phyloP scores from a whole-genome alignment of 139 green algal species.

The Tetratostichococcus sp. region DNA sequence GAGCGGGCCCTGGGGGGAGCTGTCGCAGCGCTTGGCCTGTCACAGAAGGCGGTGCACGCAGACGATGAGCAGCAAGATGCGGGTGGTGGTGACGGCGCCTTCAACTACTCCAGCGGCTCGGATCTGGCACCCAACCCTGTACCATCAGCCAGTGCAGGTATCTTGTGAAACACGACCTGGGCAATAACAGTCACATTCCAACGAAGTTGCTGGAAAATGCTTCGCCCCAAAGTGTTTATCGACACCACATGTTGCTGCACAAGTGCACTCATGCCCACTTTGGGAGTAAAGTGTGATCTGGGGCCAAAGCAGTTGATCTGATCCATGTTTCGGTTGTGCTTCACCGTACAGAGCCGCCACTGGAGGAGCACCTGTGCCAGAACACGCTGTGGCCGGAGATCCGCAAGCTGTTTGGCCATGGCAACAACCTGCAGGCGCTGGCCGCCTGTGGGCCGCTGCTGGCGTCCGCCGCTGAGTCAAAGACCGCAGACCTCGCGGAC shows the following conservation, averaged over 20 bases:
- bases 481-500: constrained; percentile 38
- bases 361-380: constrained; percentile 91
- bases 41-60: constrained; percentile 82
- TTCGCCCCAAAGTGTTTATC: no score
- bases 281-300: no score
- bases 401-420: constrained; percentile 96
- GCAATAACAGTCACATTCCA: no score
- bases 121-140: constrained; percentile 69
- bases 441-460: constrained; percentile 53
- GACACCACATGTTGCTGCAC: no score
- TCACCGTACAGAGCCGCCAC: constrained; percentile 57
- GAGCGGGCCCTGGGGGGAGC: constrained; percentile 58
- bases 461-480: constrained; percentile 47
- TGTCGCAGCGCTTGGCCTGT: constrained; percentile 85
- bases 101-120: constrained; percentile 62
- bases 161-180: background rate
- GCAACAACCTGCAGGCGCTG: constrained; percentile 80
- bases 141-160: constrained; percentile 41
- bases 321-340: no score
- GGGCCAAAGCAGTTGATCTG: no score
- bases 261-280: no score
- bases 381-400: constrained; percentile 89
- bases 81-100: constrained; percentile 9
- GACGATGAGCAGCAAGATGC: background rate
- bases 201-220: no score